Conservation (phyloP, 805 yeast genomes). For the Lipomyces yamadae region DNA sequence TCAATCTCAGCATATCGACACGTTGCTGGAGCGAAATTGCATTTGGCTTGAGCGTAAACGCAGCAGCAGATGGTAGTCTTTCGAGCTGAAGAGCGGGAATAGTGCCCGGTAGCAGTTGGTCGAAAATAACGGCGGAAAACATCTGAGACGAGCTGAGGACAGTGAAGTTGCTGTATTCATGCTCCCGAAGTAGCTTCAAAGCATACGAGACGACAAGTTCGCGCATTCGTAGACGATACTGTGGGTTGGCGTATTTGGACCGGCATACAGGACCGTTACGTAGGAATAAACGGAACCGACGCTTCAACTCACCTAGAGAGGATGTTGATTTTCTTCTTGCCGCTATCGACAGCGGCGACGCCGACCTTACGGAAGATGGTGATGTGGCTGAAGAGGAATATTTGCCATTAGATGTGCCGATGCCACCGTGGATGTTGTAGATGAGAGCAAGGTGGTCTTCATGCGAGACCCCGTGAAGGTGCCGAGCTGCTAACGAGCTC, state of each 20-base stretch:
- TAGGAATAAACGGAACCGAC: constrained; percentile 22
- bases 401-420: constrained; percentile 4
- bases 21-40: constrained; percentile 31
- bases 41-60: constrained; percentile 30
- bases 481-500: constrained; percentile 22
- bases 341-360: not conserved
- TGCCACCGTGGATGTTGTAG: constrained; percentile 21
- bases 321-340: constrained; percentile 5
- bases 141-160: constrained; percentile 32
- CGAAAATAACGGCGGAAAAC: constrained; percentile 34
- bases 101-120: constrained; percentile 34
- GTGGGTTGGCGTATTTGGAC: constrained; percentile 19
- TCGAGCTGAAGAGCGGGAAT: constrained; percentile 26
- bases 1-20: constrained; percentile 32
- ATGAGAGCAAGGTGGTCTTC: constrained; percentile 21
- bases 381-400: constrained; percentile 17
- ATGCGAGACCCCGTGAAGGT: constrained; percentile 21
- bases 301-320: constrained; percentile 25
- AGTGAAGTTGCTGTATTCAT: constrained; percentile 16
- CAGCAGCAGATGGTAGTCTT: constrained; percentile 31
- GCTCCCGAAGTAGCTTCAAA: constrained; percentile 26
- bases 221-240: constrained; percentile 30
- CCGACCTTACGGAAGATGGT: not conserved
- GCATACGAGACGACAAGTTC: constrained; percentile 30
- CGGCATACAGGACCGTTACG: constrained; percentile 29